These are phyloP conservation scores for Raphanus sativus DNA, from an alignment of 345 rosid species.

Conservation along the genomic window DNA sequence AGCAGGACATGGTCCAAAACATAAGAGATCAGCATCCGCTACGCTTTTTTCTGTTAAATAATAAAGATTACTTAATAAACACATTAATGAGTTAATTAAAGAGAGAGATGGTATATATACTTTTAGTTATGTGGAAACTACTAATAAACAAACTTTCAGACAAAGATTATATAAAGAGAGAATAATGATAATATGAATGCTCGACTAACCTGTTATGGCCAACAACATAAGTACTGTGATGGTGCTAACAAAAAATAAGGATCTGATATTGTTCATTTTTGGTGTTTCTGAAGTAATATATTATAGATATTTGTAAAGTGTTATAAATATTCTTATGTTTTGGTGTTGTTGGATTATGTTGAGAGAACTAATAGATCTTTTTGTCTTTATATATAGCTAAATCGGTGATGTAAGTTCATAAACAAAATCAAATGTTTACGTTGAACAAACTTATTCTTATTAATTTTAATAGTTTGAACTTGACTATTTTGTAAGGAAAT, in stretches of 20 bases:
- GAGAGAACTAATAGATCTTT: neutral
- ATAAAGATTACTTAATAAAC: neutral
- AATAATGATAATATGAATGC: neutral
- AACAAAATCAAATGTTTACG: neutral
- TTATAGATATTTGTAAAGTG: neutral
- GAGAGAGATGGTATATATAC: neutral
- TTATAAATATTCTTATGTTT: slow-evolving; percentile 6
- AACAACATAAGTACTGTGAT: slow-evolving; percentile 15
- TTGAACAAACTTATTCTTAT: neutral
- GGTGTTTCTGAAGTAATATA: neutral
- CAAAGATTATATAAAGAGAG: neutral
- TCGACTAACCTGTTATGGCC: slow-evolving; percentile 15
- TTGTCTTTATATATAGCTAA: neutral
- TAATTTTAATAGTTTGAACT: neutral
- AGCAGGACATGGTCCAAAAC: neutral
- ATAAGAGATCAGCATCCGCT: neutral
- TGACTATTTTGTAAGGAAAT: neutral
- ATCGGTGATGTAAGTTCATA: neutral
- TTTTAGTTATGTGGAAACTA: neutral
- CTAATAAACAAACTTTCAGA: neutral
- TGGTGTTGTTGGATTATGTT: neutral
- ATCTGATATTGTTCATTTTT: slow-evolving; percentile 9
- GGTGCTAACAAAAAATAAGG: neutral
- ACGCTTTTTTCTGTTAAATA: neutral
- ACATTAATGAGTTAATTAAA: neutral